Evolutionary conservation across 495 filamentous ascomycete genomes (phyloP), one percentile per base, ranked within the genome.

Genomic region (Paragyromitra xinjiangensis): DNA sequence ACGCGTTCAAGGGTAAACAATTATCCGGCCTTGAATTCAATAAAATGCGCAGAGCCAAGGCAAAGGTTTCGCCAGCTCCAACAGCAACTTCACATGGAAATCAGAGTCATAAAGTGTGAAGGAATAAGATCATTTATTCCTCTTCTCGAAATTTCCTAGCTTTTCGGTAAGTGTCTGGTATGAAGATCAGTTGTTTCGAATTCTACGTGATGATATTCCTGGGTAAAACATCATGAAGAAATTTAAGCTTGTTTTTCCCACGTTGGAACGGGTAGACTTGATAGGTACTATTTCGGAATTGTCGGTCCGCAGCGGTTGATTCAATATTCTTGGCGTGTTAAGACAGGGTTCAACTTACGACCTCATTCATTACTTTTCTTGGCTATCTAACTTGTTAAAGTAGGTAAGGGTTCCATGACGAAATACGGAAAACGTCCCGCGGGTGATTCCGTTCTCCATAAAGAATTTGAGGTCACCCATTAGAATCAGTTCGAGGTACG

Each of bases 281-380:
- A 24, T 8, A n/a, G 12, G 58, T 62, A 48, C 29, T n/a, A 45
- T 29, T 34, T 3, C 68, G 68, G 68, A 51, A 55, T 22, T 51
- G 24, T 63, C 68, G 68, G 68, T 63, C 68, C 56, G 68, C 40
- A 50, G 19, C 56, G 42, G 68, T 48, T 62, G 42, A 53, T 24
- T 40, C 7, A 12, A 40, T 53, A 50, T 51, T 16, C 29, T 61
- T 61, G 40, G 68, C 51, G 34, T 40, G 19, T 58, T 45, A 50
- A 19, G 55, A 37, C 67, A 70, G 55, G 67, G 67, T 19, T 61
- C 9, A 65, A 19, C 2, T 26, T 19, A 65, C 22, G 24, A 37
- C 44, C 37, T 50, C 14, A 16, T 34, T 37, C 24, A 9, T 22
- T n/a, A 66, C 3, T 48, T 56, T 29, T 14, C 53, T 34, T 34